Base-by-base conservation (phyloP, 2,329 filamentous ascomycete genomes). In the Thielaviopsis cerberus region DNA sequence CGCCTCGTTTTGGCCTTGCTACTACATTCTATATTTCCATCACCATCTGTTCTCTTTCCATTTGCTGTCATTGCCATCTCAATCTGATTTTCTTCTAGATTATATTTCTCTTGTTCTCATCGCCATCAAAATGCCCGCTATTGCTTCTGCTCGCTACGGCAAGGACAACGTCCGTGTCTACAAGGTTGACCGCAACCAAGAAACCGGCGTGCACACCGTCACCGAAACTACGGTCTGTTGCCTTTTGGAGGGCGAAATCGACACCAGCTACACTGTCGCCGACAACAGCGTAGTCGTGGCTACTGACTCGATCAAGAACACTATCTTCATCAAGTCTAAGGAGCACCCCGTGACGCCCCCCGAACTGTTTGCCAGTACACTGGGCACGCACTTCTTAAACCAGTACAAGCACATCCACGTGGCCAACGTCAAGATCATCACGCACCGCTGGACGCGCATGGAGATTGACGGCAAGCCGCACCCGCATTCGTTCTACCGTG, bases 101-200 rank as follows among this genome's bases (percentile, higher is more conserved):
- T 23, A 23, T 25, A 25, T 34, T 41, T 45, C 26, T 52, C 45
- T 26, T 53, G 45, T 45, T 20, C 26, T 26, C 17, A 13, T n/a
- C 20, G 22, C 41, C 37, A 30, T 24, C 50, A 63, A 69, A 54
- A 82, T 83, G 79, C 71, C 79, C 63, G 69, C 70, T 64, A 71
- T 83, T 61, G 74, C 78, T 61, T 73, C 79, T 66, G 86, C 86
- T 65, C 82, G 83, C 68, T 91, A 90, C 70, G 86, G 86, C 74
- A 91, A 98, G 81, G 92, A 97, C 80, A 97, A 98, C 75, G 85
- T 98, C 78, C 90, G 92, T 67, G 82, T 98, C 66, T 94, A 86
- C 81, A 98, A 98, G 73, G 89, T 96, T 67, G 78, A 94, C 67
- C 82, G 82, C 66, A 82, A 97, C 70, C 75, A 81, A 68, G 75